These are phyloP conservation scores for Cystofilobasidium bisporidii DNA, from an alignment of 768 basidiomycete species.

Conservation along the genomic window DNA sequence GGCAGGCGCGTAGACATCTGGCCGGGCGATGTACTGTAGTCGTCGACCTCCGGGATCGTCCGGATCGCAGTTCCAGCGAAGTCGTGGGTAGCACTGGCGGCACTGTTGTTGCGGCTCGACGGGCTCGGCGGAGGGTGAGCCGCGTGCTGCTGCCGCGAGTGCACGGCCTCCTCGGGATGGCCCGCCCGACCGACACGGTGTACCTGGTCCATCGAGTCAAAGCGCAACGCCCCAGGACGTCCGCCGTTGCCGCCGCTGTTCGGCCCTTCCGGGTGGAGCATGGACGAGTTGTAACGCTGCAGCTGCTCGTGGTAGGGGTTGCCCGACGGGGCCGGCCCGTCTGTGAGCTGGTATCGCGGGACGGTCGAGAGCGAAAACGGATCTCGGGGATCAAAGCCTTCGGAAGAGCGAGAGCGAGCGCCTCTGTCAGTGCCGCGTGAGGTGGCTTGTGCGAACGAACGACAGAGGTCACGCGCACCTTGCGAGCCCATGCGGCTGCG, in stretches of 20 bases:
- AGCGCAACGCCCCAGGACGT: conserved; percentile 29
- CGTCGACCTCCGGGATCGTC: not conserved
- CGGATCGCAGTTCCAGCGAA: not conserved
- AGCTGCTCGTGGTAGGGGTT: conserved; percentile 1
- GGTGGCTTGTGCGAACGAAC: no score
- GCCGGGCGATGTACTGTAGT: not conserved
- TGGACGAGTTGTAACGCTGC: not conserved
- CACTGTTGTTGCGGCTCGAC: not conserved
- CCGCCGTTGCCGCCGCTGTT: conserved; percentile 31
- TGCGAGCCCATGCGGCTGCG: conserved; percentile 34
- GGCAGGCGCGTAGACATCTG: not conserved
- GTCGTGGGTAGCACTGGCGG: conserved; percentile 5
- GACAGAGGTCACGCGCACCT: conserved; percentile 47
- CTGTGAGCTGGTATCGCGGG: conserved; percentile 31
- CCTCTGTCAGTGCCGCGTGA: no score
- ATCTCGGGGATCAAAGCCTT: conserved; percentile 20
- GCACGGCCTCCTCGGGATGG: conserved; percentile 30
- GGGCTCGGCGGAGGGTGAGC: not conserved
- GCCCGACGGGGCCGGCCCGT: conserved; percentile 26
- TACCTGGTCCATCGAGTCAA: conserved; percentile 39
- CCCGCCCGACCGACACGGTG: conserved; percentile 37
- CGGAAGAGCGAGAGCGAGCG: no score
- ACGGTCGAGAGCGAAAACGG: conserved; percentile 16
- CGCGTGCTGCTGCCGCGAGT: conserved; percentile 30
- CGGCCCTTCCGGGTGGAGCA: conserved; percentile 28